Evolutionary conservation across 2,329 filamentous ascomycete genomes (phyloP), one percentile per base, ranked within the genome.

Genomic region (Neofusicoccum umdonicola): DNA sequence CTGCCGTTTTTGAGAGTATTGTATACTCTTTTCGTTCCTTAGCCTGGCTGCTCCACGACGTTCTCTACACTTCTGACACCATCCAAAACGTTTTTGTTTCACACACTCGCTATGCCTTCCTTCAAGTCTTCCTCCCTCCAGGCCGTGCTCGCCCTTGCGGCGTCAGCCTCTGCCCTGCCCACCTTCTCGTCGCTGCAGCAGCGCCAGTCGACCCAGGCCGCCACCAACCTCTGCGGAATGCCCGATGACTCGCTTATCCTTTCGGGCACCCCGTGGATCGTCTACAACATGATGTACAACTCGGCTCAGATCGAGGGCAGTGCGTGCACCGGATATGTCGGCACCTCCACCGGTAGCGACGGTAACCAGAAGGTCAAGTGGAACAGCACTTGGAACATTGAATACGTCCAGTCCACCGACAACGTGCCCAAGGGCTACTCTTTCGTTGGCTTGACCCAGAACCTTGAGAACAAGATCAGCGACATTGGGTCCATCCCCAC

Each of bases 231-330:
- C 15, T 63, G 61, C 41, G 61, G 22, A 39, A 63, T 63, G 61
- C 61, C 61, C 13, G 31, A 63, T 19, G 61, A 63, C 1, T 63
- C 47, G 67, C 47, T 70, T 64, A 51, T 80, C 58, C 70, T 81
- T 31, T 69, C 71, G 11, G 73, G 74, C 57, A 79, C 78, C 0
- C 78, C 77, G 8, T 81, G 78, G 78, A 80, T 81, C 47, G 78
- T 81, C 15, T 80, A 74, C 69, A 80, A 78, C 67, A 81, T 81
- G 78, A 77, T 79, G 64, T 81, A 81, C 71, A 79, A 78, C 67
- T 74, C 77, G 57, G 70, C 74, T 35, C 67, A 72, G 54, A 79
- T 79, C 44, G 71, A 71, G 7, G 79, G 79, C 7, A 76, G 73
- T 15, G 75, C 75, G 44, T 81, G 79, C 70, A 80, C 79, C 0